Evolutionary conservation across 1,139 yeast genomes (phyloP).

Genomic region (Candida tropicalis): DNA sequence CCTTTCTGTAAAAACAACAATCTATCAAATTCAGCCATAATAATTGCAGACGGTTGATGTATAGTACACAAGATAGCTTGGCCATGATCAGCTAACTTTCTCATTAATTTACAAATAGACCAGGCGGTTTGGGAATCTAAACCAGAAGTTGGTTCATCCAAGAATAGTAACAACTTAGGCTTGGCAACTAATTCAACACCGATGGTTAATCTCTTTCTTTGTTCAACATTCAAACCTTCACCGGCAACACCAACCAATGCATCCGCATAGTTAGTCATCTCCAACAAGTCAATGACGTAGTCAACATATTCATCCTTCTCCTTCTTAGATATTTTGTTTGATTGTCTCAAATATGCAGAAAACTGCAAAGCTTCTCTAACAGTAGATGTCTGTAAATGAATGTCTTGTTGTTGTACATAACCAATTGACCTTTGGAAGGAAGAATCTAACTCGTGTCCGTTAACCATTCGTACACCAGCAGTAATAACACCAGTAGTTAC

Average conservation of each 20-base stretch:
- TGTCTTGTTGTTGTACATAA: constrained; percentile 43
- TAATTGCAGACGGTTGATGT: constrained; percentile 43
- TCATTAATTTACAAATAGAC: constrained; percentile 43
- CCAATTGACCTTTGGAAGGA: constrained; percentile 45
- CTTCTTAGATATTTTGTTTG: constrained; percentile 26
- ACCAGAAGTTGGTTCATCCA: constrained; percentile 44
- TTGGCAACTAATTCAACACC: constrained; percentile 45
- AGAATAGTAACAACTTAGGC: constrained; percentile 36
- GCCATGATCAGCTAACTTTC: constrained; percentile 43
- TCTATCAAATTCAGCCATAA: constrained; percentile 36
- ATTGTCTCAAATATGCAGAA: constrained; percentile 41
- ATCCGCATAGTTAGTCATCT: constrained; percentile 27
- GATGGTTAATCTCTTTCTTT: constrained; percentile 39
- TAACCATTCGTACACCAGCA: constrained; percentile 38
- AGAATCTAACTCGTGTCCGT: constrained; percentile 34
- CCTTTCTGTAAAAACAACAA: constrained; percentile 40
- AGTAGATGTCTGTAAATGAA: constrained; percentile 38
- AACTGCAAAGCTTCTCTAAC: constrained; percentile 40
- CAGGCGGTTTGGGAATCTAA: constrained; percentile 47
- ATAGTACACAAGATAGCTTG: constrained; percentile 46
- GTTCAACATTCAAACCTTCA: constrained; percentile 45
- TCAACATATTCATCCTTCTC: constrained; percentile 40
- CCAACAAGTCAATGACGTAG: constrained; percentile 32
- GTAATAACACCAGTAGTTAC: constrained; percentile 37
- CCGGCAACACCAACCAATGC: constrained; percentile 46